Evolutionary conservation across 1,139 yeast species (phyloP), one percentile per base, ranked within the genome.

Genomic region (Taphrina confusa): DNA sequence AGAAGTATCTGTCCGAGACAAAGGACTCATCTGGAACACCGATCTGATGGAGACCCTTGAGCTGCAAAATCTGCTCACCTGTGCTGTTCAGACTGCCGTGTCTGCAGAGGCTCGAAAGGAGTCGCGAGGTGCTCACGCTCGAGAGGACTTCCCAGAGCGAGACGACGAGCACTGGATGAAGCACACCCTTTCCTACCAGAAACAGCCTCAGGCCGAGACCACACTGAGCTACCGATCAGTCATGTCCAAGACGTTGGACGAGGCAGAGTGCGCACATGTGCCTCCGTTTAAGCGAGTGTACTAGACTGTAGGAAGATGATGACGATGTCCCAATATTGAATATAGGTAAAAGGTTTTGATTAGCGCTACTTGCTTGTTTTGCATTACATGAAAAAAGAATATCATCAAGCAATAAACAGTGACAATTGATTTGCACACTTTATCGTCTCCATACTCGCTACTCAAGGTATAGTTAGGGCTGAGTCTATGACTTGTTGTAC

Each of bases 71-170:
- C 82, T 92, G 80, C 80, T 92, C 73, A 91, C 98, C 61, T 90
- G 97, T 80, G 98, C 98, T 65, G 84, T 87, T 68, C 98, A 92
- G 80, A 91, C 97, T 60, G 97, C 97, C 50, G 78, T 78, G 67
- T 84, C 96, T 64, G 98, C 98, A 58, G 91, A 94, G 65, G 95
- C 90, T 62, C 88, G 98, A 82, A 85, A 79, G 72, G 98, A 92
- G 79, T 90, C 97, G 52, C 89, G 98, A 81, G 98, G 98, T 79
- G 98, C 98, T 59, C 98, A 92, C 72, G 97, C 98, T 66, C 87
- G 97, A 80, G 98, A 92, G 76, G 98, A 92, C 76, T 91, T 76
- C 79, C 97, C 95, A 71, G 85, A 84, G 65, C 89, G 98, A 83
- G 96, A 92, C 72, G 98, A 92, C 74, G 90, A 73, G 64, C 79